Base-by-base conservation (phyloP, 2,329 filamentous ascomycete species). In the Fusarium lateritium region DNA sequence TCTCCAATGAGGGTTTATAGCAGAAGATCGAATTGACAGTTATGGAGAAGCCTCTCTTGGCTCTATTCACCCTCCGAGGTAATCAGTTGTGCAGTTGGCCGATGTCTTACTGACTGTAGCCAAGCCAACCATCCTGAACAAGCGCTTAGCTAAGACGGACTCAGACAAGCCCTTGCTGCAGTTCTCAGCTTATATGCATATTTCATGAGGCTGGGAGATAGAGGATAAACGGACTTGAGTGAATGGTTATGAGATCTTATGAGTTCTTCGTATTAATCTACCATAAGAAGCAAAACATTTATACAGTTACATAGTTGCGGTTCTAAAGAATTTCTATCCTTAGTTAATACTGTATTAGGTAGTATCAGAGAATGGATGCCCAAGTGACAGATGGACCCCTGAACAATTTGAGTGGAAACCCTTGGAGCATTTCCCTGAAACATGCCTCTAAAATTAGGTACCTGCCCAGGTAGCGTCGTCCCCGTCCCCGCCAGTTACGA, bases 381-480 rank as follows among this genome's bases (percentile, higher is more conserved):
- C 21, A 45, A 43, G 28, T 51, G 44, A 56, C 31, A 47, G 34
- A 38, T 43, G 28, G 43, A 54, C 67, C 67, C 67, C 57, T 69
- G 57, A 59, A 54, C 54, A 44, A 43, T 34, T 39, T 46, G 19
- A 34, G 56, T 59, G 49, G 49, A 36, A 21, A 46, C 47, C 28
- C 56, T 62, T 69, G 56, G 61, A 56, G 46, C 34, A 34, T 51
- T 43, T 56, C 49, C 60, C 67, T 70, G 67, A 70, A 70, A 70
- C 67, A 53, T 39, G 54, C 67, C 62, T 70, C 67, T 69, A 67
- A 64, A 58, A 67, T 70, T 65, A 65, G 62, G 36, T 65, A 53
- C 53, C 39, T 42, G 6, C 26, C 26, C 13, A 17, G 36, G 36
- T 22, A 60, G 56, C 36, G 28, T 8, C 9, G 6, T 28, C 8